Conservation (phyloP, 2,329 filamentous ascomycete species). For the Fusarium heterosporum region DNA sequence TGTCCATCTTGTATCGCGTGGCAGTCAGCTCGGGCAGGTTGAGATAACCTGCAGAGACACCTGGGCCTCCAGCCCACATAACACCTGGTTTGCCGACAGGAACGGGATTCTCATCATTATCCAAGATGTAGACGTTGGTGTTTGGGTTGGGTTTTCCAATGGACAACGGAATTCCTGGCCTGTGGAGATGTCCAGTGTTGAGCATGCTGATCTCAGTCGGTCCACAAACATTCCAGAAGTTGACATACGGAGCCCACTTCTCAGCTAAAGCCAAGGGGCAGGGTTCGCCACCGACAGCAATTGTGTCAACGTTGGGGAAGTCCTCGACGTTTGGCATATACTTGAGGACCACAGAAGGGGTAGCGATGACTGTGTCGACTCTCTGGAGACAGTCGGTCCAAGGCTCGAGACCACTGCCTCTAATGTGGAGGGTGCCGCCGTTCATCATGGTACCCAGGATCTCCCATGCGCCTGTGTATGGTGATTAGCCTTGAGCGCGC, state of each 20-base stretch:
- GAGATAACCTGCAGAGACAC: conserved; percentile 30
- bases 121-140: conserved; percentile 64
- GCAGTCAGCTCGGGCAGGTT: conserved; percentile 17
- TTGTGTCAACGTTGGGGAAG: conserved; percentile 31
- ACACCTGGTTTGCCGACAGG: conserved; percentile 60
- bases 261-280: conserved; percentile 28
- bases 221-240: conserved; percentile 35
- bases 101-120: conserved; percentile 59
- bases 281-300: conserved; percentile 32
- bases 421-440: conserved; percentile 34
- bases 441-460: conserved; percentile 37
- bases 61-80: conserved; percentile 63
- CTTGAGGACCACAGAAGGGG: conserved; percentile 32
- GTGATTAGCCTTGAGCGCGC: background rate
- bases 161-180: conserved; percentile 7
- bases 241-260: conserved; percentile 33
- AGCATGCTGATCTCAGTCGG: conserved; percentile 37
- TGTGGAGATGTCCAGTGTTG: conserved; percentile 33
- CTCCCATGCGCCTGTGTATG: conserved; percentile 27
- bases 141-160: conserved; percentile 59
- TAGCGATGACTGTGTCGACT: conserved; percentile 32
- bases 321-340: conserved; percentile 27
- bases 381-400: conserved; percentile 34
- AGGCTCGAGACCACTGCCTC: conserved; percentile 27
- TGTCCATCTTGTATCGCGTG: conserved; percentile 24